These are phyloP conservation scores for Herpetospermum pedunculosum DNA, from an alignment of 306 rosid species.

Conservation along the genomic window DNA sequence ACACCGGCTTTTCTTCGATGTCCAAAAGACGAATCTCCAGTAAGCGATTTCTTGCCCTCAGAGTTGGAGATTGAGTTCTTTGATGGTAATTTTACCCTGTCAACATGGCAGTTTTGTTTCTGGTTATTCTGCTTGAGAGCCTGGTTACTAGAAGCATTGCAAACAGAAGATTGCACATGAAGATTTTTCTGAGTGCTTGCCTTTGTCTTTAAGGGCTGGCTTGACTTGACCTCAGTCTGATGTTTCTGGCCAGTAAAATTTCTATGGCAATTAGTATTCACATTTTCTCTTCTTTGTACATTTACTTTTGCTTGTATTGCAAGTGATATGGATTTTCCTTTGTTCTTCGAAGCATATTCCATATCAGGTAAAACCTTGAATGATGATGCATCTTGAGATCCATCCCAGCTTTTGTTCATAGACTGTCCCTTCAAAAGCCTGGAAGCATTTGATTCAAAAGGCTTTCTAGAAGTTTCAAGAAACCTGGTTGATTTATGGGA, in stretches of 20 bases:
- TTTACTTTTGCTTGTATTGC: conserved; percentile 97
- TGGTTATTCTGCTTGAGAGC: conserved; percentile 73
- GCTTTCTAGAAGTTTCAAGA: conserved; percentile 42
- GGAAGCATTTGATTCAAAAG: conserved; percentile 60
- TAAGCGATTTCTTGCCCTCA: conserved; percentile 38
- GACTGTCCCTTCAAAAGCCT: conserved; percentile 75
- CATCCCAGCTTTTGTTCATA: conserved; percentile 86
- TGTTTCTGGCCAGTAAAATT: conserved; percentile 40
- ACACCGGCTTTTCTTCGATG: conserved; percentile 55
- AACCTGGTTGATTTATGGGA: conserved; percentile 36
- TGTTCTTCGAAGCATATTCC: conserved; percentile 33
- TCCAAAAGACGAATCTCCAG: conserved; percentile 41
- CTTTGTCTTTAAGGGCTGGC: conserved; percentile 31
- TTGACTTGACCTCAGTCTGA: conserved; percentile 44
- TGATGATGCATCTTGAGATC: conserved; percentile 48
- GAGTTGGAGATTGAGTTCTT: conserved; percentile 40
- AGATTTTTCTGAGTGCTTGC: conserved; percentile 36
- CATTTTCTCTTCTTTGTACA: conserved; percentile 82
- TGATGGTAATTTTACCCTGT: conserved; percentile 48
- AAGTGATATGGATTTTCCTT: conserved; percentile 79
- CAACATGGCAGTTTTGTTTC: conserved; percentile 58
- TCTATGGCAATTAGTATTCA: conserved; percentile 38
- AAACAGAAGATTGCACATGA: conserved; percentile 38
- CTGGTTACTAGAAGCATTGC: conserved; percentile 27
- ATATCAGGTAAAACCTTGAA: conserved; percentile 26